Percentiles rank a stretch among this genome's conserved stretches.
These are phyloP conservation scores for Kockovaella imperatae DNA, from an alignment of 768 basidiomycete genomes.

Conservation along the genomic window DNA sequence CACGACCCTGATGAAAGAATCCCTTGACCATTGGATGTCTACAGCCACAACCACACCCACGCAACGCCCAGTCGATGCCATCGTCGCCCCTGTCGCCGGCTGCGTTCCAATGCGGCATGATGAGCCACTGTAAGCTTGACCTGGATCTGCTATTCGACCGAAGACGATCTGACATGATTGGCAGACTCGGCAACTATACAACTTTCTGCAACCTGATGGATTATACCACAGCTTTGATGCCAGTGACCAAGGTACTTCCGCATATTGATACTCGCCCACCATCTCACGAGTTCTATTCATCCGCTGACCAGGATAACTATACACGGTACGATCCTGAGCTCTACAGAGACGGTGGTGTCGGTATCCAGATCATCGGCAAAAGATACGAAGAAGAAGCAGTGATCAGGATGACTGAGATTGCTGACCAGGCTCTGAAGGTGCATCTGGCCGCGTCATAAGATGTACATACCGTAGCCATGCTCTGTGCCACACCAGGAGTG, in stretches of 20 bases:
- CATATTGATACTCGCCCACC: slow-evolving; percentile 51
- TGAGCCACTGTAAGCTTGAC: slow-evolving; percentile 51
- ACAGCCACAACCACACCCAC: slow-evolving; percentile 55
- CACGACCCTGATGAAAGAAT: slow-evolving; percentile 52
- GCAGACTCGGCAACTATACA: slow-evolving; percentile 54
- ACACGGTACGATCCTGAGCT: slow-evolving; percentile 55
- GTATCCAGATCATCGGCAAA: slow-evolving; percentile 60
- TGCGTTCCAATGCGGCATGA: slow-evolving; percentile 62
- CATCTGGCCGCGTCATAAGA: too few species aligned
- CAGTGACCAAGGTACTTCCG: slow-evolving; percentile 58
- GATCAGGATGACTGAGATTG: slow-evolving; percentile 43
- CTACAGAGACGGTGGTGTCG: slow-evolving; percentile 57
- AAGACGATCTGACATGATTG: background rate
- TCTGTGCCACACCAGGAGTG: too few species aligned
- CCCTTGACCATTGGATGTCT: slow-evolving; percentile 59
- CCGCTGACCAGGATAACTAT: slow-evolving; percentile 51
- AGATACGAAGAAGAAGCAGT: slow-evolving; percentile 70
- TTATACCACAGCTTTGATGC: slow-evolving; percentile 57
- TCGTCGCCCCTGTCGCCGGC: slow-evolving; percentile 60
- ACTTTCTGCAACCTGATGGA: slow-evolving; percentile 64
- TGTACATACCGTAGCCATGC: too few species aligned
- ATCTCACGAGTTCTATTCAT: slow-evolving; percentile 50
- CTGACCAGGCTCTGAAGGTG: too few species aligned
- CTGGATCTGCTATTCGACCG: slow-evolving; percentile 20
- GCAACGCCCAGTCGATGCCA: slow-evolving; percentile 66